Conservation (phyloP, 257 asterid species). For the Apocynum venetum region DNA sequence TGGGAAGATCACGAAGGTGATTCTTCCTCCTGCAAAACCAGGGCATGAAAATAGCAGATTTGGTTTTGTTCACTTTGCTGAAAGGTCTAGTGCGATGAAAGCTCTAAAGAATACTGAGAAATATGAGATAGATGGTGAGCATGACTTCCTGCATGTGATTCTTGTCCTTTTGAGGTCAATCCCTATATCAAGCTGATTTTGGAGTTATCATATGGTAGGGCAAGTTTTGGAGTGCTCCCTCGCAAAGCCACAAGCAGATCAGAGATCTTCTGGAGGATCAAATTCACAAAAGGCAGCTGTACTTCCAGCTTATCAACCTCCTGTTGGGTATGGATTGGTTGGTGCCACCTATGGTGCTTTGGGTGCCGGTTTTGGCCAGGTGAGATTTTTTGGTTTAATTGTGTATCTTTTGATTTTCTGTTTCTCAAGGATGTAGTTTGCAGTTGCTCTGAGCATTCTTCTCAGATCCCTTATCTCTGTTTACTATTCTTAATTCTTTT, state of each 20-base stretch:
- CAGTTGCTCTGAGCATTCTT: neutral
- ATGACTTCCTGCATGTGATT: constrained; percentile 13
- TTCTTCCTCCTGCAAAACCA: constrained; percentile 96
- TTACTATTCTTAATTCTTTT: neutral
- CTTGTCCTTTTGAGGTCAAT: constrained; percentile 10
- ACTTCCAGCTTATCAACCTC: constrained; percentile 73
- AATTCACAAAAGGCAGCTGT: constrained; percentile 54
- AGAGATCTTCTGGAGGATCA: constrained; percentile 55
- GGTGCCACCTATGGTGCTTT: constrained; percentile 76
- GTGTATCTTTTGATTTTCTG: neutral
- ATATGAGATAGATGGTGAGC: constrained; percentile 77
- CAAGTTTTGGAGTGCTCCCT: constrained; percentile 92
- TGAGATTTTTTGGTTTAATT: constrained; percentile 34
- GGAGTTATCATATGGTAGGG: constrained; percentile 42
- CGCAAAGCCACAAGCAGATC: constrained; percentile 96
- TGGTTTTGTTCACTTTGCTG: constrained; percentile 92
- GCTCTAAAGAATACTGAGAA: constrained; percentile 89
- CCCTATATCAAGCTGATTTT: constrained; percentile 20
- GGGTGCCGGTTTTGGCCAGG: constrained; percentile 73
- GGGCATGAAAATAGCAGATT: constrained; percentile 93
- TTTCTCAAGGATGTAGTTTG: neutral
- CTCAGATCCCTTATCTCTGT: neutral
- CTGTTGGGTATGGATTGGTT: constrained; percentile 72
- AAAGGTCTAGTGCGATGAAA: constrained; percentile 86
- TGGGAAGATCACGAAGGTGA: constrained; percentile 81